These are phyloP conservation scores for Gastrolobium bilobum DNA, from an alignment of 306 rosid species.

Conservation along the genomic window DNA sequence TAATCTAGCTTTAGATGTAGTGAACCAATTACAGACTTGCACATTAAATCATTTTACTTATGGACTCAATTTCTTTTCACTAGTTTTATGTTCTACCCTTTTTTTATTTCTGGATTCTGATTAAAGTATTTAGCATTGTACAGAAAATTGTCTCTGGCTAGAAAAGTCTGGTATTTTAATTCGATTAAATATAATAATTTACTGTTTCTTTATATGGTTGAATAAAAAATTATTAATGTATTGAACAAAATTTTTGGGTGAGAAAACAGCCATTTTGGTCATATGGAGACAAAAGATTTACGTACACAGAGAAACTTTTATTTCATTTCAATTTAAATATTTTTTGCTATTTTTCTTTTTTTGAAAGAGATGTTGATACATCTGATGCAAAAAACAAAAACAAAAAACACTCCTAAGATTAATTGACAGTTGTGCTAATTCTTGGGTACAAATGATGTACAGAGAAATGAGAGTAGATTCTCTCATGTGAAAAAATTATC, in stretches of 20 bases:
- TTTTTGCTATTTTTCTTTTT: background rate
- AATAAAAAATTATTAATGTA: background rate
- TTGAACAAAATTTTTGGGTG: slow-evolving; percentile 33
- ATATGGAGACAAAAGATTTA: slow-evolving; percentile 12
- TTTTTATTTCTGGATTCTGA: slow-evolving; percentile 17
- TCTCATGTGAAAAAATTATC: no score
- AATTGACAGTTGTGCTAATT: no score
- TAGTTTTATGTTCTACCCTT: background rate
- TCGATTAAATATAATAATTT: background rate
- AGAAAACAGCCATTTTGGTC: slow-evolving; percentile 39
- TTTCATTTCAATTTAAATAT: no score
- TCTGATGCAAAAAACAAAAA: no score
- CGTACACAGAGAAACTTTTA: no score
- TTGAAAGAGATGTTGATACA: no score
- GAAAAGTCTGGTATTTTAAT: slow-evolving; percentile 5
- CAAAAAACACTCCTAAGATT: no score
- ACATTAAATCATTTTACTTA: slow-evolving; percentile 38
- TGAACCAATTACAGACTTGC: slow-evolving; percentile 52
- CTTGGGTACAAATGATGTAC: no score
- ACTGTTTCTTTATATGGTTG: slow-evolving; percentile 5
- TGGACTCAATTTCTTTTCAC: background rate
- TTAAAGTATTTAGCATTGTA: slow-evolving; percentile 46
- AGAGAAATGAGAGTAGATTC: no score
- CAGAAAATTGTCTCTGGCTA: slow-evolving; percentile 56
- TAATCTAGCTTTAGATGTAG: slow-evolving; percentile 52